Evolutionary conservation across 148 eudicot genomes (phyloP).

Genomic region (Chenopodium formosanum): DNA sequence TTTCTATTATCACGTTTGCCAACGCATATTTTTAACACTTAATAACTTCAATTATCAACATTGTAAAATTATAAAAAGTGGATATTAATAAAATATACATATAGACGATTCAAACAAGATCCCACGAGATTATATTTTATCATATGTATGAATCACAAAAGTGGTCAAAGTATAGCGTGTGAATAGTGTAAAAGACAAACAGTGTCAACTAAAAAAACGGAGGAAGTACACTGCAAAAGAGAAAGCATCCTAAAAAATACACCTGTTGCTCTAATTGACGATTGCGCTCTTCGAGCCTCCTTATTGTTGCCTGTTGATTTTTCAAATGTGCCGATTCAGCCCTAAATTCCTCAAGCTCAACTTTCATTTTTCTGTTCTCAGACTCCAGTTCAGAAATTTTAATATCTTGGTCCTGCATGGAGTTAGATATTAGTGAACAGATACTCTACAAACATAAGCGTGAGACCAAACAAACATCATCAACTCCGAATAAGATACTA

Average conservation of each 20-base stretch:
- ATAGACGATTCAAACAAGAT: too few relatives aligned
- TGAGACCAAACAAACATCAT: neutral
- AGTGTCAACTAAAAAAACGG: too few relatives aligned
- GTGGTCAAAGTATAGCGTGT: too few relatives aligned
- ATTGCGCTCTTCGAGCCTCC: conserved; percentile 97
- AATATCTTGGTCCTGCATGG: conserved; percentile 69
- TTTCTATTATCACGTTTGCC: too few relatives aligned
- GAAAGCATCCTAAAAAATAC: neutral
- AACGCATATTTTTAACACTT: too few relatives aligned
- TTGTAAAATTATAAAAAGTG: too few relatives aligned
- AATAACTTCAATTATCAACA: too few relatives aligned
- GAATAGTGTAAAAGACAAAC: too few relatives aligned
- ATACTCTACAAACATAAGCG: neutral
- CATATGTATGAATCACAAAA: too few relatives aligned
- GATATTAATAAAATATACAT: too few relatives aligned
- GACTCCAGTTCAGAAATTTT: conserved; percentile 84
- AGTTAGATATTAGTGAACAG: conserved; percentile 21
- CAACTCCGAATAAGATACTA: neutral
- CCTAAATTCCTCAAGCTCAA: conserved; percentile 94
- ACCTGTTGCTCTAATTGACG: conserved; percentile 97
- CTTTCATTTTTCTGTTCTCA: conserved; percentile 93
- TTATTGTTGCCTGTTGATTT: conserved; percentile 97
- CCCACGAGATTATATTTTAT: too few relatives aligned
- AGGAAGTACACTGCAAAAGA: neutral
- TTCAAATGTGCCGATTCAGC: conserved; percentile 93